These are phyloP conservation scores for Termitomyces eurrhizus DNA, from an alignment of 768 basidiomycete species.

Conservation along the genomic window DNA sequence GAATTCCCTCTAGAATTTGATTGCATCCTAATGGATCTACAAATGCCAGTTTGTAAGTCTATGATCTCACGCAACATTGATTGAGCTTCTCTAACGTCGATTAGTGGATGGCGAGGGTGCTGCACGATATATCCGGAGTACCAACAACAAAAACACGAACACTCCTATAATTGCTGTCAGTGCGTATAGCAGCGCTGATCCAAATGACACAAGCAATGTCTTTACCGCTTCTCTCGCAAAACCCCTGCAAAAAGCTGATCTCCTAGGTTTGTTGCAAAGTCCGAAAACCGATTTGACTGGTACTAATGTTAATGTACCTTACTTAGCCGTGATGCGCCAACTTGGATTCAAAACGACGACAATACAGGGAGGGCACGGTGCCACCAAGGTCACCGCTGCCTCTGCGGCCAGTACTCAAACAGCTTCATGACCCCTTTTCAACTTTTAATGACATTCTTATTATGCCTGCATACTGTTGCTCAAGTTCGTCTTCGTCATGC, in stretches of 20 bases:
- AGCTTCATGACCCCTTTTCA: conserved; percentile 30
- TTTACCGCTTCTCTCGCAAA: conserved; percentile 84
- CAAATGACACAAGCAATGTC: conserved; percentile 58
- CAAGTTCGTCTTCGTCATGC: conserved; percentile 27
- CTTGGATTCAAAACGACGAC: conserved; percentile 89
- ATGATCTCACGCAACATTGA: not conserved
- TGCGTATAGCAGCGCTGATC: conserved; percentile 75
- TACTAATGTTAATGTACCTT: conserved; percentile 2
- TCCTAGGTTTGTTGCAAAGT: conserved; percentile 43
- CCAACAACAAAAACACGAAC: conserved; percentile 89
- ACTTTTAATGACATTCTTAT: conserved; percentile 20
- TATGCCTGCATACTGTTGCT: conserved; percentile 21
- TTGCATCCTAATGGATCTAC: conserved; percentile 91
- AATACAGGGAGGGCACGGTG: conserved; percentile 49
- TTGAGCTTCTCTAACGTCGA: not conserved
- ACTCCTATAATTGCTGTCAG: conserved; percentile 93
- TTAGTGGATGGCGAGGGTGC: conserved; percentile 92
- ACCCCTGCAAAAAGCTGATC: conserved; percentile 84
- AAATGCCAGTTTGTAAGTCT: conserved; percentile 87
- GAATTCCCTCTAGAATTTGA: conserved; percentile 70
- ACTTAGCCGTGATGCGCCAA: conserved; percentile 68
- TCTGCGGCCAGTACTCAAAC: conserved; percentile 25
- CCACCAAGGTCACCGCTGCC: conserved; percentile 44
- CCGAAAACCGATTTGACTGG: not conserved
- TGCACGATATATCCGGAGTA: conserved; percentile 95